Conservation (phyloP, 2,329 filamentous ascomycete genomes). For the Calonectria montana region DNA sequence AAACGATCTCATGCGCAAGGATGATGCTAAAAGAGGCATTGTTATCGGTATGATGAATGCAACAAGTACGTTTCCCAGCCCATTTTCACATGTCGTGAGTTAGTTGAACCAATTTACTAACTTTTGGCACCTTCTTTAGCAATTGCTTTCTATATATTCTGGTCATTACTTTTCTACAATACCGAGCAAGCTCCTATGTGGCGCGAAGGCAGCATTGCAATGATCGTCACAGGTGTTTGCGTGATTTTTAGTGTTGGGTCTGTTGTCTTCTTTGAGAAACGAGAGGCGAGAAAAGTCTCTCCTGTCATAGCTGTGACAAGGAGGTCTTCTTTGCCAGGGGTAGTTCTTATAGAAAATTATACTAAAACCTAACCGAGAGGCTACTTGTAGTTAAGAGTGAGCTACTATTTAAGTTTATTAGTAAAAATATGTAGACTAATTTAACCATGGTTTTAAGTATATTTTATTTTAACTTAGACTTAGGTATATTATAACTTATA, state of each 20-base stretch:
- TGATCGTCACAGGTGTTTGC: constrained; percentile 10
- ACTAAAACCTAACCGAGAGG: too few species aligned
- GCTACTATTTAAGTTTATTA: too few species aligned
- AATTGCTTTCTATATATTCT: constrained; percentile 25
- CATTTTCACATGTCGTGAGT: too few species aligned
- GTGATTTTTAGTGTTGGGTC: not conserved
- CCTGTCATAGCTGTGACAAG: too few species aligned
- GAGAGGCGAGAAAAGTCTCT: not conserved
- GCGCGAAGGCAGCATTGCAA: constrained; percentile 25
- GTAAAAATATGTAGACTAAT: too few species aligned
- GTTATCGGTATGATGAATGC: constrained; percentile 27
- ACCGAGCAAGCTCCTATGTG: constrained; percentile 18
- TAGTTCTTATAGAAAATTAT: too few species aligned
- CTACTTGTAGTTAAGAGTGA: too few species aligned
- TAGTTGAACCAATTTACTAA: not conserved
- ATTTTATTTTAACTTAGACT: too few species aligned
- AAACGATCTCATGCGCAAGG: constrained; percentile 18
- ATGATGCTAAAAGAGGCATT: constrained; percentile 28
- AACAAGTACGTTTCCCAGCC: not conserved
- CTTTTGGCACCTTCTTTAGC: not conserved
- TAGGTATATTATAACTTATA: too few species aligned
- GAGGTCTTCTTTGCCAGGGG: too few species aligned
- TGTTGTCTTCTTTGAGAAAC: not conserved
- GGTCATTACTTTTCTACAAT: constrained; percentile 22
- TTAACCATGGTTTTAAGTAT: too few species aligned